Percentiles rank a stretch among this genome's conserved stretches.
Conservation (phyloP, 2,329 filamentous ascomycete species). For the Venturia pyrina region DNA sequence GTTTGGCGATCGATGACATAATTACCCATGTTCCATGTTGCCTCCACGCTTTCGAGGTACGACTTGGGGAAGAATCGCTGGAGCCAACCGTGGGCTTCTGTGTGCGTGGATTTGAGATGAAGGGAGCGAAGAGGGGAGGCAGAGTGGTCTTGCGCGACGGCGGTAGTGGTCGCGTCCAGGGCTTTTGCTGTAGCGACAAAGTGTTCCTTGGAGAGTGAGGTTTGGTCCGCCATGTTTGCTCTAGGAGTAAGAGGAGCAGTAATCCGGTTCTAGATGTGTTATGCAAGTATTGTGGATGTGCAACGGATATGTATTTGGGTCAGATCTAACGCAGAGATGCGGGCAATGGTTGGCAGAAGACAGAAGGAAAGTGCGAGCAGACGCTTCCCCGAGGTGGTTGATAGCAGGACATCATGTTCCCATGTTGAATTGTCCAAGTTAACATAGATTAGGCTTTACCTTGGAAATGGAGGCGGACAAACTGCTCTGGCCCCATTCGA, state of each 20-base stretch:
- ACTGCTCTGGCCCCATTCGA: neutral
- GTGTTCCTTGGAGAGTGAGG: neutral
- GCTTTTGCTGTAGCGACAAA: constrained; percentile 2
- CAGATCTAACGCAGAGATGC: too few relatives aligned
- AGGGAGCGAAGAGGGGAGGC: neutral
- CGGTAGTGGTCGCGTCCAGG: constrained; percentile 3
- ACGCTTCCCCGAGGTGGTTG: neutral
- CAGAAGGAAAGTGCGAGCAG: too few relatives aligned
- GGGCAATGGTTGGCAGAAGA: neutral
- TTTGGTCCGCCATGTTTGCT: neutral
- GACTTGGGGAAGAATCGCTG: constrained; percentile 14
- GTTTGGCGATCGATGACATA: constrained; percentile 33
- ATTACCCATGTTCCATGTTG: constrained; percentile 29
- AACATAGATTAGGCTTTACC: too few relatives aligned
- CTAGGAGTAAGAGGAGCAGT: neutral
- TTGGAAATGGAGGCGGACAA: too few relatives aligned
- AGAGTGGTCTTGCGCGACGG: constrained; percentile 1
- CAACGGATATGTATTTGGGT: neutral
- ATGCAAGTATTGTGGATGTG: neutral
- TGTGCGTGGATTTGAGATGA: neutral
- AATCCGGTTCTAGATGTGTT: neutral
- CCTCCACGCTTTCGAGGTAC: constrained; percentile 25
- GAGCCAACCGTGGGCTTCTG: constrained; percentile 11
- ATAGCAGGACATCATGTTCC: too few relatives aligned
- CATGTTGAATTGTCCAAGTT: too few relatives aligned